Percentiles rank a stretch among this genome's conserved stretches.
phyloP scores from a whole-genome alignment of 768 basidiomycete species.

The Boletus rufocinnamomeus region DNA sequence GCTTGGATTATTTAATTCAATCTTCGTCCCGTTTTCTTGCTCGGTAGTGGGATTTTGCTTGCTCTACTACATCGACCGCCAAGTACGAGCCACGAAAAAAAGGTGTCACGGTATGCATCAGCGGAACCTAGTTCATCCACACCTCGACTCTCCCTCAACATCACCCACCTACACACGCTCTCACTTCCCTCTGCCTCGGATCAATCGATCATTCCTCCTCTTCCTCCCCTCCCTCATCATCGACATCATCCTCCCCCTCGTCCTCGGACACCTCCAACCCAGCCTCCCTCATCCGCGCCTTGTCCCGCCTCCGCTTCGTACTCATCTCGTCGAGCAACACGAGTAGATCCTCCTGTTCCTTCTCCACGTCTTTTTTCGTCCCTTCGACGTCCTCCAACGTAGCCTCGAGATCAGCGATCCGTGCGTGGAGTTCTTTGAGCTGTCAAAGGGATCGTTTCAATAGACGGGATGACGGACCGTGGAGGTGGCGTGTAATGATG shows the following conservation, averaged over 20 bases:
- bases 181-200: neutral
- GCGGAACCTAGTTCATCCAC: neutral
- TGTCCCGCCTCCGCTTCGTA: constrained; percentile 82
- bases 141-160: neutral
- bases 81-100: neutral
- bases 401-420: constrained; percentile 47
- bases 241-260: constrained; percentile 74
- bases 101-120: neutral
- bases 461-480: too few species aligned
- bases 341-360: constrained; percentile 94
- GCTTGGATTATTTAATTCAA: too few species aligned
- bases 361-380: constrained; percentile 81
- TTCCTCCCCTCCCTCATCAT: constrained; percentile 40
- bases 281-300: constrained; percentile 67
- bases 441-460: constrained; percentile 19
- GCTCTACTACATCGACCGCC: neutral
- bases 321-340: constrained; percentile 92
- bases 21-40: too few species aligned
- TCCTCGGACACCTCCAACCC: constrained; percentile 93
- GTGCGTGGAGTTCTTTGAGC: constrained; percentile 48
- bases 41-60: too few species aligned
- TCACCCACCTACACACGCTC: neutral
- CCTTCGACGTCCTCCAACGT: constrained; percentile 56
- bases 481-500: too few species aligned
- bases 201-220: neutral